Evolutionary conservation across 306 rosid species (phyloP).

Genomic region (Argentina anserina): DNA sequence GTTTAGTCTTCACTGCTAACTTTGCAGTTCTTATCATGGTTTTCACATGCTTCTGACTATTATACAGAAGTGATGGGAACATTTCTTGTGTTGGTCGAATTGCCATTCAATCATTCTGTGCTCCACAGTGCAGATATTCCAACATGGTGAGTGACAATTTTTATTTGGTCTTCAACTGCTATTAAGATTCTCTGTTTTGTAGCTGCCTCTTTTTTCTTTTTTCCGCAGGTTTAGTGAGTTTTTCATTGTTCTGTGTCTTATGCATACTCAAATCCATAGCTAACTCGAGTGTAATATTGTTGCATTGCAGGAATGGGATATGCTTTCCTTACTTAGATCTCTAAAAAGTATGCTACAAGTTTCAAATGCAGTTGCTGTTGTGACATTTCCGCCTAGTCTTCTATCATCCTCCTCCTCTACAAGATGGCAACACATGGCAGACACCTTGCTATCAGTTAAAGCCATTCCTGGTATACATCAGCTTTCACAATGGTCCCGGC

Average conservation of each 20-base stretch:
- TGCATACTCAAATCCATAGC: background rate
- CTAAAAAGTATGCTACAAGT: conserved; percentile 57
- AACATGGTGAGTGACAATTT: conserved; percentile 42
- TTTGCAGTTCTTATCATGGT: background rate
- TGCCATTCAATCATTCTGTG: conserved; percentile 87
- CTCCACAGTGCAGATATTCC: conserved; percentile 76
- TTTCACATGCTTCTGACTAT: conserved; percentile 2
- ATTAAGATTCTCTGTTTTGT: conserved; percentile 15
- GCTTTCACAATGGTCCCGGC: conserved; percentile 3
- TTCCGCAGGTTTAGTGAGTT: background rate
- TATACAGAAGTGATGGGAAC: conserved; percentile 43
- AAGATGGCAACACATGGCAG: conserved; percentile 89
- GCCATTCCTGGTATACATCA: conserved; percentile 66
- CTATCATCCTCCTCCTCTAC: conserved; percentile 57
- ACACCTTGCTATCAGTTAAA: conserved; percentile 70
- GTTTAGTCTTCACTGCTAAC: background rate
- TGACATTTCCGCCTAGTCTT: conserved; percentile 72
- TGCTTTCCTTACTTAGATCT: conserved; percentile 74
- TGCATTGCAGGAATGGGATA: conserved; percentile 75
- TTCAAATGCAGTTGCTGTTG: conserved; percentile 77
- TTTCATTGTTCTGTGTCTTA: background rate
- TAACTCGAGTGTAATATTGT: background rate
- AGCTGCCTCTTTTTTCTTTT: background rate
- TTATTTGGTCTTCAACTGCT: conserved; percentile 4
- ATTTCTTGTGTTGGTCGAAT: conserved; percentile 56